These are phyloP conservation scores for Hypoxylon lenormandii DNA, from an alignment of 495 filamentous ascomycete species.

Conservation along the genomic window DNA sequence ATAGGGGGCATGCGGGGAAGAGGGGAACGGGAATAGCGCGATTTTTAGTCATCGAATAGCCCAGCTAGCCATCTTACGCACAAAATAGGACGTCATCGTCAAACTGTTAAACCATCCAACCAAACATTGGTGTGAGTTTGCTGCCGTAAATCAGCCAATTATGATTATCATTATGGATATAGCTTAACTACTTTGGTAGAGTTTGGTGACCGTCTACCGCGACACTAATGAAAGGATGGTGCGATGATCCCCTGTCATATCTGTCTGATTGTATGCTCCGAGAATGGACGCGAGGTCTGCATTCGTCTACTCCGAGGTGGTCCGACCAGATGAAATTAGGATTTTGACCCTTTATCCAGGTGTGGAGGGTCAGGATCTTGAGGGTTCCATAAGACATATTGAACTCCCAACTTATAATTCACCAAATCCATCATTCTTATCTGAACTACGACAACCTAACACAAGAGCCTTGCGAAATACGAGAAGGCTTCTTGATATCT, in stretches of 20 bases:
- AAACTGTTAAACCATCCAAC: too few relatives aligned
- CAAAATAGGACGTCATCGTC: too few relatives aligned
- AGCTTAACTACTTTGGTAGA: neutral
- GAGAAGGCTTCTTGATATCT: constrained; percentile 22
- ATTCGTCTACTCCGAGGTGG: constrained; percentile 16
- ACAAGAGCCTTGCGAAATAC: constrained; percentile 16
- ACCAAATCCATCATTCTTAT: constrained; percentile 3
- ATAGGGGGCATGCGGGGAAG: neutral
- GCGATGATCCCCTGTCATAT: neutral
- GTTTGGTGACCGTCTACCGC: neutral
- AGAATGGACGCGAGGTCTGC: neutral
- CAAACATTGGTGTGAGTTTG: too few relatives aligned
- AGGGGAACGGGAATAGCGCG: neutral
- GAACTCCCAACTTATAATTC: constrained; percentile 8
- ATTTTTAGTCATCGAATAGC: too few relatives aligned
- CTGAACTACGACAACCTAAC: constrained; percentile 1
- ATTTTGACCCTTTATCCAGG: constrained; percentile 19
- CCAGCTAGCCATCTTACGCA: too few relatives aligned
- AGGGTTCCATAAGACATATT: constrained; percentile 24
- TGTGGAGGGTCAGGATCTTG: neutral
- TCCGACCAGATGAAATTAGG: constrained; percentile 22
- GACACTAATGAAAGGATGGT: neutral
- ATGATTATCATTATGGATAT: too few relatives aligned
- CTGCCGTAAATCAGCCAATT: too few relatives aligned
- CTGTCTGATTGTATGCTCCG: too few relatives aligned